Evolutionary conservation across 805 yeast genomes (phyloP), one percentile per base, ranked within the genome.

Genomic region (Yarrowia sp.): DNA sequence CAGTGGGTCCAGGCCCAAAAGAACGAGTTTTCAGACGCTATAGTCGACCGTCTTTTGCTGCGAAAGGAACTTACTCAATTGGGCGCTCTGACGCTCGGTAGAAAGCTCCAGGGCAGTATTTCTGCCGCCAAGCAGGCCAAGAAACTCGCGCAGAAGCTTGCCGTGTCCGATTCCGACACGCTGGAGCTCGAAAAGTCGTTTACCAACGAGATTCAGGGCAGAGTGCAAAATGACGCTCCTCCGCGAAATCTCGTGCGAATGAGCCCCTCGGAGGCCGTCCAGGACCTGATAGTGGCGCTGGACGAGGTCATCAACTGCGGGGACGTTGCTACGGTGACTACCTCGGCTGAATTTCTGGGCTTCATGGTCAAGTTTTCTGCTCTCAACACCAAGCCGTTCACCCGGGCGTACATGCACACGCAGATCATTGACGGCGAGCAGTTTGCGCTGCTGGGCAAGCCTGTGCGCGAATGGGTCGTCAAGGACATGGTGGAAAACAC

Each of bases 401-500:
- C 72, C 2, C 70, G 79, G 7, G 75, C 77, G 0, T 68, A 74
- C 68, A 70, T 72, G 43, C 70, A 72, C 39, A 49, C 70, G 17
- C 56, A 60, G 1, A 33, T 63, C n/a, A 65, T 55, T 20, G 58
- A 53, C 12, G 39, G 39, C 5, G 68, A 66, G 10, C 33, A 20
- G 33, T 53, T 46, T 33, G 36, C 64, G 20, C 49, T 72, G 30
- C 58, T 68, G 10, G 70, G 70, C 8, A 47, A 60, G n/a, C 68
- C 73, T 14, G 47, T 68, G 6, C 60, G 47, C 8, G 65, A 56
- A 9, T 78, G 80, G 80, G 75, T 71, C 9, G 63, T 60, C 24
- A 68, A 79, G 40, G 83, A 84, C 68, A 74, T 89, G 68, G 78
- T 78, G 33, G 81, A 80, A 53, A 76, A 84, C 55, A 74, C 81